Conservation (phyloP, 2,329 filamentous ascomycete species). For the Botryotinia narcissicola region DNA sequence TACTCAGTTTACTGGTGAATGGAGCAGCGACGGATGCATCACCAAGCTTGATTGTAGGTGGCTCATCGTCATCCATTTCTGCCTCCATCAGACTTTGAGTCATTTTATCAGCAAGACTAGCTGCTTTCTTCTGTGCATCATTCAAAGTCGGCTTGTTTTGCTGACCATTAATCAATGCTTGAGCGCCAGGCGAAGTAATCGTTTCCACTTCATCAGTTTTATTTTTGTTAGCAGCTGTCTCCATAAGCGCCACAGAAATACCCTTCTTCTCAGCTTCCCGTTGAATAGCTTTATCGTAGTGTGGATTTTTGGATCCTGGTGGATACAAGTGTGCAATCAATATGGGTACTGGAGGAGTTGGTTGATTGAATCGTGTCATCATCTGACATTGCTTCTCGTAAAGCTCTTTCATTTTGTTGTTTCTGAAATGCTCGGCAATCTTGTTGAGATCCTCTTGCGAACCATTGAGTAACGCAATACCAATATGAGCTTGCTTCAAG, state of each 20-base stretch:
- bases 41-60: constrained; percentile 92
- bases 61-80: constrained; percentile 81
- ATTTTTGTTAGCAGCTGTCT: constrained; percentile 53
- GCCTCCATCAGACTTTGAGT: constrained; percentile 85
- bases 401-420: constrained; percentile 96
- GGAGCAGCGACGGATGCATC: constrained; percentile 96
- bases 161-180: constrained; percentile 54
- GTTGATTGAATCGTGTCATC: constrained; percentile 95
- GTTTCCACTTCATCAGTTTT: constrained; percentile 58
- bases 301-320: constrained; percentile 85
- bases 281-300: constrained; percentile 88
- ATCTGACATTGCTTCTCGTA: constrained; percentile 93
- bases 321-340: constrained; percentile 94
- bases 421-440: constrained; percentile 90
- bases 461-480: constrained; percentile 92
- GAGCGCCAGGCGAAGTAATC: constrained; percentile 64
- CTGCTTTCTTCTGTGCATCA: constrained; percentile 69
- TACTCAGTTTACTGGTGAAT: constrained; percentile 95
- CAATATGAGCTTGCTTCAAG: constrained; percentile 95
- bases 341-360: constrained; percentile 83
- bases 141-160: constrained; percentile 54
- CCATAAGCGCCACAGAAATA: constrained; percentile 51
- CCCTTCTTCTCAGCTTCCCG: constrained; percentile 80
- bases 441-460: constrained; percentile 85
- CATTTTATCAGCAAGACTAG: constrained; percentile 80